phyloP scores from a whole-genome alignment of 768 basidiomycete species.

The Mycena galopus region DNA sequence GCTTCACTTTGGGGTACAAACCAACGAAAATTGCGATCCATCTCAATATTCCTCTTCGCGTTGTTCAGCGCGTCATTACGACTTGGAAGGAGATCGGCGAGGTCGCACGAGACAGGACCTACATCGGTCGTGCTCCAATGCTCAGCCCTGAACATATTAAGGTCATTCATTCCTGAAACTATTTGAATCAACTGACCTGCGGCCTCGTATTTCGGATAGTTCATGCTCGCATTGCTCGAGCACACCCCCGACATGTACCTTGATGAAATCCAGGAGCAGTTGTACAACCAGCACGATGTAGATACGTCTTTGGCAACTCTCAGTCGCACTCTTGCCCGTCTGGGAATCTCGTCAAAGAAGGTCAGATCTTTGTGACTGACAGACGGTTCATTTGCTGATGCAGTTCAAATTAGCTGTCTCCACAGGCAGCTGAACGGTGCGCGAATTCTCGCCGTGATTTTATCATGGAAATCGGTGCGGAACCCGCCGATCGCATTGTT shows the following conservation, averaged over 20 bases:
- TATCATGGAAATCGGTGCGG: conserved; percentile 18
- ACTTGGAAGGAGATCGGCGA: conserved; percentile 26
- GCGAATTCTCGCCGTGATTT: not conserved
- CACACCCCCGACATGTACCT: conserved; percentile 31
- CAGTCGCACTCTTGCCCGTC: not conserved
- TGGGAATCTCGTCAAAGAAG: not conserved
- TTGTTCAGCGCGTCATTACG: conserved; percentile 24
- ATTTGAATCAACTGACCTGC: too few relatives aligned
- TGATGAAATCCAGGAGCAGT: conserved; percentile 9
- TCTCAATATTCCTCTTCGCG: conserved; percentile 27
- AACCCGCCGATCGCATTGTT: conserved; percentile 30
- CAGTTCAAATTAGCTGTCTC: not conserved
- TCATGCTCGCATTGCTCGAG: conserved; percentile 35
- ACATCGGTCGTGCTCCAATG: conserved; percentile 6
- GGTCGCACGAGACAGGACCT: conserved; percentile 14
- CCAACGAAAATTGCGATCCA: conserved; percentile 16
- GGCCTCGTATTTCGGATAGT: conserved; percentile 11
- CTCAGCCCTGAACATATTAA: conserved; percentile 2
- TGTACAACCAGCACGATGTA: conserved; percentile 7
- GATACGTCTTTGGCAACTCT: not conserved
- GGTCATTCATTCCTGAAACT: not conserved
- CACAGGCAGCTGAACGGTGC: conserved; percentile 5
- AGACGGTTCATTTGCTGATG: not conserved
- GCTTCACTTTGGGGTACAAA: conserved; percentile 8
- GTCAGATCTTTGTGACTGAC: not conserved